These are phyloP conservation scores for Beauveria scarabaeidicola DNA, from an alignment of 2,329 filamentous ascomycete species.

Conservation along the genomic window DNA sequence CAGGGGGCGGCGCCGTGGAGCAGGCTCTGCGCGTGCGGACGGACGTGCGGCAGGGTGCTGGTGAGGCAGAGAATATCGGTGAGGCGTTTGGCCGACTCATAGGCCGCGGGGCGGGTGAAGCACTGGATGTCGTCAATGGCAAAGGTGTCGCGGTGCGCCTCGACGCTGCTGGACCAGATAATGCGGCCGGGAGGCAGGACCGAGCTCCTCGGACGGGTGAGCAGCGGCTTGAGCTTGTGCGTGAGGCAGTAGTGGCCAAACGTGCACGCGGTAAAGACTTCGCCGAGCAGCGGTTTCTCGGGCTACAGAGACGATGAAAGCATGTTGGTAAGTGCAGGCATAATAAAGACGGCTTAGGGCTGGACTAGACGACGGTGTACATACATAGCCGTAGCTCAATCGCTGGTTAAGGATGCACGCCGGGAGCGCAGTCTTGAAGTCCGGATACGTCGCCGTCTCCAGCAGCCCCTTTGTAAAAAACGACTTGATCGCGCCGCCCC, in stretches of 20 bases:
- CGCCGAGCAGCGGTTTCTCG: slow-evolving; percentile 53
- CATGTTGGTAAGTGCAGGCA: background rate
- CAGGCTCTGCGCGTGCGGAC: slow-evolving; percentile 48
- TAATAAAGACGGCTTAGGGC: background rate
- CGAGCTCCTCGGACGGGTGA: slow-evolving; percentile 40
- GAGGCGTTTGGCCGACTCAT: slow-evolving; percentile 81
- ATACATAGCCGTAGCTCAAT: slow-evolving; percentile 26
- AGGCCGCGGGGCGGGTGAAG: slow-evolving; percentile 53
- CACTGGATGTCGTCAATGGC: slow-evolving; percentile 68
- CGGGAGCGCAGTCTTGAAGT: slow-evolving; percentile 58
- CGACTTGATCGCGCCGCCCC: slow-evolving; percentile 45
- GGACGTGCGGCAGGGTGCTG: slow-evolving; percentile 54
- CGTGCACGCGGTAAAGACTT: slow-evolving; percentile 84
- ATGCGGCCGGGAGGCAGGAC: slow-evolving; percentile 52
- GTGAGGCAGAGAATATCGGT: slow-evolving; percentile 79
- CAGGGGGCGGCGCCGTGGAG: slow-evolving; percentile 29
- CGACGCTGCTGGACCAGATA: slow-evolving; percentile 81
- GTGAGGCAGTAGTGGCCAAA: slow-evolving; percentile 92
- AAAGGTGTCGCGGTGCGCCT: slow-evolving; percentile 50
- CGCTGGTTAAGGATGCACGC: slow-evolving; percentile 36
- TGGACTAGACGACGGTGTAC: slow-evolving; percentile 3
- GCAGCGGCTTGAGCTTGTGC: slow-evolving; percentile 69
- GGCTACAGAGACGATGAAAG: slow-evolving; percentile 31
- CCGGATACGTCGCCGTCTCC: slow-evolving; percentile 66
- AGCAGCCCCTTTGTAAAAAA: slow-evolving; percentile 52